These are phyloP conservation scores for Amylocystis lapponica DNA, from an alignment of 768 basidiomycete species.

Conservation along the genomic window DNA sequence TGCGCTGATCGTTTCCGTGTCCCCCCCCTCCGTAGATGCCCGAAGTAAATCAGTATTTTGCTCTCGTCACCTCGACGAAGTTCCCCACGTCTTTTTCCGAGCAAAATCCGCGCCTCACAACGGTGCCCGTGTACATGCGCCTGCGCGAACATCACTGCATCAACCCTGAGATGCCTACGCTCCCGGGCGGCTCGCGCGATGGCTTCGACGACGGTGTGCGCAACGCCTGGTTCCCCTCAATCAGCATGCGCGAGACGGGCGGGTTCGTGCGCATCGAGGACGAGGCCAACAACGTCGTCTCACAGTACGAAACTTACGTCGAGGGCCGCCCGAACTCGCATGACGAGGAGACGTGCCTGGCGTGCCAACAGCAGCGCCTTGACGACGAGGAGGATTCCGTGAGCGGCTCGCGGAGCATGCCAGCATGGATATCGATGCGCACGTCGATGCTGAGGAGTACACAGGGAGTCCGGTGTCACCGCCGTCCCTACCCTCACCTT, in stretches of 20 bases:
- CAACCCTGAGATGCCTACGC: constrained; percentile 32
- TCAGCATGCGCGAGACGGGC: constrained; percentile 4
- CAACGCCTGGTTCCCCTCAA: constrained; percentile 36
- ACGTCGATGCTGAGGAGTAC: neutral
- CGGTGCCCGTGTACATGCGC: constrained; percentile 48
- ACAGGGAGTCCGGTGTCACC: neutral
- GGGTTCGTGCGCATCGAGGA: constrained; percentile 8
- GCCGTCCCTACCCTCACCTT: neutral
- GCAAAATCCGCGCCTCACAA: constrained; percentile 23
- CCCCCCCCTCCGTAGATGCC: constrained; percentile 25
- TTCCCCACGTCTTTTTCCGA: constrained; percentile 26
- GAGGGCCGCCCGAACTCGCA: constrained; percentile 36
- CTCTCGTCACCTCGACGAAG: constrained; percentile 16
- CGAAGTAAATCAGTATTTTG: constrained; percentile 23
- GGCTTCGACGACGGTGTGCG: constrained; percentile 32
- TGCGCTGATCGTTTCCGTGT: no score
- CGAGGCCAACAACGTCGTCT: neutral
- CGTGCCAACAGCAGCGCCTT: constrained; percentile 10
- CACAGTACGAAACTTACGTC: constrained; percentile 37
- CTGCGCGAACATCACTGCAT: constrained; percentile 49
- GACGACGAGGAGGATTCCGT: constrained; percentile 7
- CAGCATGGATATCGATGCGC: neutral
- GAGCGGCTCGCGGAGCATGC: constrained; percentile 6
- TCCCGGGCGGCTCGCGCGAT: constrained; percentile 16
- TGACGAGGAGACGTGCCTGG: constrained; percentile 32